These are phyloP conservation scores for Skeletonema potamos DNA, from an alignment of 108 stramenopile genomes.

Conservation along the genomic window DNA sequence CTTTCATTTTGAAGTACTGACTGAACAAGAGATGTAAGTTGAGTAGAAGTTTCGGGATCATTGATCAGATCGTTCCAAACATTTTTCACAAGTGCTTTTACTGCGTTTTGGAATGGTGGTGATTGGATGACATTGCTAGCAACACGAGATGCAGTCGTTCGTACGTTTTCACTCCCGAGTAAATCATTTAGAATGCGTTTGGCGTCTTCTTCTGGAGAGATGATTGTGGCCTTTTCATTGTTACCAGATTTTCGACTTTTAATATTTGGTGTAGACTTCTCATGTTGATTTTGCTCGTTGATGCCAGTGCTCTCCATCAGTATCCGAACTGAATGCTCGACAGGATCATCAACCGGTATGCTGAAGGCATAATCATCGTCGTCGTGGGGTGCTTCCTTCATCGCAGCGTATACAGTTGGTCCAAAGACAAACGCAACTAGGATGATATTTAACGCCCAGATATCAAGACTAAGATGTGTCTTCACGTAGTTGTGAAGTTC, in stretches of 20 bases:
- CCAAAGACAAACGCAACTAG: conserved; percentile 35
- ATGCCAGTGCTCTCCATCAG: conserved; percentile 32
- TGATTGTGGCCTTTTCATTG: conserved; percentile 6
- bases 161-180: conserved; percentile 34
- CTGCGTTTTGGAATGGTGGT: conserved; percentile 64
- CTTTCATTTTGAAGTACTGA: conserved; percentile 70
- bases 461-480: conserved; percentile 35
- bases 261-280: background rate
- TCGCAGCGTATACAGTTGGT: conserved; percentile 31
- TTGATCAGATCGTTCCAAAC: conserved; percentile 74
- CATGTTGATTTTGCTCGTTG: background rate
- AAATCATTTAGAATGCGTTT: conserved; percentile 45
- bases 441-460: conserved; percentile 40
- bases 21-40: conserved; percentile 68
- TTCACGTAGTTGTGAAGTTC: conserved; percentile 26
- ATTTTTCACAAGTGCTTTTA: conserved; percentile 57
- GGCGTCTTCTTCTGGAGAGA: conserved; percentile 43
- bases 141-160: conserved; percentile 40
- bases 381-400: conserved; percentile 24
- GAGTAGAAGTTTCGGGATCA: conserved; percentile 71
- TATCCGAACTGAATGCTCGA: conserved; percentile 46
- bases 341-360: conserved; percentile 46
- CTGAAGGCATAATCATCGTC: conserved; percentile 37
- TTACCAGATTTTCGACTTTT: background rate
- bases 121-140: conserved; percentile 59